These are phyloP conservation scores for Paecilomyces formosus DNA, from an alignment of 2,329 filamentous ascomycete species.

Conservation along the genomic window DNA sequence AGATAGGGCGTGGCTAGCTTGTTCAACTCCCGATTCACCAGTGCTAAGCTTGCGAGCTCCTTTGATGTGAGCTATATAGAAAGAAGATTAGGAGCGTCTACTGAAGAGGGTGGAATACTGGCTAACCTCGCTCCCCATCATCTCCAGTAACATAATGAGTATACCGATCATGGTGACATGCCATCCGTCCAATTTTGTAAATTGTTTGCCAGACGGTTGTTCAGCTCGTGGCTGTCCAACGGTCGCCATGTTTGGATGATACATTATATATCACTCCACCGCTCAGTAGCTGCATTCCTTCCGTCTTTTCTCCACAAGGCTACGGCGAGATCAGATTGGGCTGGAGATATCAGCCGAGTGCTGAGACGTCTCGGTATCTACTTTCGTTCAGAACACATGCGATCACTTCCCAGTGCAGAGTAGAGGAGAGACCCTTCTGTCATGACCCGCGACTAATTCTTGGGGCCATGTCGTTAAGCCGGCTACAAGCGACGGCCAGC, in stretches of 20 bases:
- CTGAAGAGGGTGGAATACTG: not conserved
- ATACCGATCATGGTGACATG: not conserved
- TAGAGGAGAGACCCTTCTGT: too few species aligned
- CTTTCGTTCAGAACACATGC: not conserved
- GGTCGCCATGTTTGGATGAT: not conserved
- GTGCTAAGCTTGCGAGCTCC: not conserved
- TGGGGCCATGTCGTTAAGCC: too few species aligned
- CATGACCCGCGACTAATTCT: too few species aligned
- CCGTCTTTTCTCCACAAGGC: not conserved
- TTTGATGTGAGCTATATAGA: not conserved
- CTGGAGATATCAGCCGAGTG: not conserved
- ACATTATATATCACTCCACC: not conserved
- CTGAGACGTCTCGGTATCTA: not conserved
- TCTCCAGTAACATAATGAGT: not conserved
- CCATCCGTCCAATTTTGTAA: not conserved
- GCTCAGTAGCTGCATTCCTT: not conserved
- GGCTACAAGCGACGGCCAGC: not conserved
- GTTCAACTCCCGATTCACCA: not conserved
- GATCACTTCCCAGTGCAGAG: not conserved
- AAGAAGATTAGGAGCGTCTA: not conserved
- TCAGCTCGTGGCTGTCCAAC: not conserved
- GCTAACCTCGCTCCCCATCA: not conserved
- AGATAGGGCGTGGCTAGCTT: not conserved
- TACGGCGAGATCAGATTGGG: not conserved
- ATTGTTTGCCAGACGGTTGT: not conserved